These are phyloP conservation scores for Monosporascus sp. DNA, from an alignment of 2,329 filamentous ascomycete genomes.

Conservation along the genomic window DNA sequence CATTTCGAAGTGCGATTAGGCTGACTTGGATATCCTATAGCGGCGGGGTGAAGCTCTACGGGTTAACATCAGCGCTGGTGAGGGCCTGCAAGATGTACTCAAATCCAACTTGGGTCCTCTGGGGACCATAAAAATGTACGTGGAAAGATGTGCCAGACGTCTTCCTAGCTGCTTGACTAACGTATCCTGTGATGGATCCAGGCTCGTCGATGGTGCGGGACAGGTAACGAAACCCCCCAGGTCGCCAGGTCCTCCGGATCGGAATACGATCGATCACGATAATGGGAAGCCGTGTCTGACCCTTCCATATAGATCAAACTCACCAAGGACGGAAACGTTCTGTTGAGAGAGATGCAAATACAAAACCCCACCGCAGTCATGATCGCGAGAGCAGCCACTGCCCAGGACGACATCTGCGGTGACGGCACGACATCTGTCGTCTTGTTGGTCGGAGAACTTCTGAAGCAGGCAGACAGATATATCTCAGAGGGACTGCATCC, in stretches of 20 bases:
- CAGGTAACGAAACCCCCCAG: conserved; percentile 43
- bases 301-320: conserved; percentile 73
- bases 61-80: conserved; percentile 95
- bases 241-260: background rate
- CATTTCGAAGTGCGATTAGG: conserved; percentile 9
- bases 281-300: conserved; percentile 14
- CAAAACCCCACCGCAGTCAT: conserved; percentile 95
- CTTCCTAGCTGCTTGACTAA: background rate
- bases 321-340: conserved; percentile 96
- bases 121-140: conserved; percentile 92
- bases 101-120: conserved; percentile 92
- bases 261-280: conserved; percentile 4
- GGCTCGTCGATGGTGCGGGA: conserved; percentile 65
- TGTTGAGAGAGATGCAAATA: conserved; percentile 79
- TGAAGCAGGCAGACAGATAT: conserved; percentile 96
- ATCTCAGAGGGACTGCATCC: conserved; percentile 97
- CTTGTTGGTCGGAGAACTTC: conserved; percentile 86
- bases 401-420: conserved; percentile 96
- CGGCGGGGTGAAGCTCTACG: conserved; percentile 92
- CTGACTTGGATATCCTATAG: conserved; percentile 48
- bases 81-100: conserved; percentile 88
- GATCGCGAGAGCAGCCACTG: conserved; percentile 80
- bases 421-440: conserved; percentile 98
- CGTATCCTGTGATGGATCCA: conserved; percentile 29
- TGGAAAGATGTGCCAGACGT: conserved; percentile 8